phyloP scores from a whole-genome alignment of 352 stramenopile species.

The Globisporangium heterothallicum region DNA sequence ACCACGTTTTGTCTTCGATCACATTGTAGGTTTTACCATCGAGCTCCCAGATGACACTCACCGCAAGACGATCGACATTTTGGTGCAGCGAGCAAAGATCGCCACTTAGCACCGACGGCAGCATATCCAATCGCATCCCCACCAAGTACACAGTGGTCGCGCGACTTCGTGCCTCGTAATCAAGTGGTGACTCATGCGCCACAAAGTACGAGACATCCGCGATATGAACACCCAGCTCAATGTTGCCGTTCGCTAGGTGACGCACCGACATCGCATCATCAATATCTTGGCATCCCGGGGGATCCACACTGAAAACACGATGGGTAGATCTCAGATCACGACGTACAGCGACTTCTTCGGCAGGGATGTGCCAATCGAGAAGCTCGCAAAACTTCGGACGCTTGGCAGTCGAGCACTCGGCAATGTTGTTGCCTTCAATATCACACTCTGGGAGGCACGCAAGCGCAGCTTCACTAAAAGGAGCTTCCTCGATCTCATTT shows the following conservation, averaged over 20 bases:
- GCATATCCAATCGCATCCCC: slow-evolving; percentile 91
- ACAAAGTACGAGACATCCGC: slow-evolving; percentile 99
- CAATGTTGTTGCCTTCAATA: slow-evolving; percentile 54
- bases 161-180: slow-evolving; percentile 89
- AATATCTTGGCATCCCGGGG: slow-evolving; percentile 87
- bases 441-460: slow-evolving; percentile 77
- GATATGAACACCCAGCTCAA: slow-evolving; percentile 97
- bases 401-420: slow-evolving; percentile 76
- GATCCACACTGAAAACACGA: slow-evolving; percentile 88
- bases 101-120: slow-evolving; percentile 83
- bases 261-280: slow-evolving; percentile 88
- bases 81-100: slow-evolving; percentile 92
- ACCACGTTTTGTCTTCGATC: slow-evolving; percentile 58
- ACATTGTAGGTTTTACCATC: slow-evolving; percentile 62
- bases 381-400: slow-evolving; percentile 42
- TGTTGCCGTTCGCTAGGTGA: slow-evolving; percentile 65
- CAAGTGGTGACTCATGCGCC: slow-evolving; percentile 90
- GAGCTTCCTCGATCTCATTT: slow-evolving; percentile 75
- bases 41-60: slow-evolving; percentile 91
- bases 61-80: slow-evolving; percentile 81
- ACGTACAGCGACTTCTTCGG: slow-evolving; percentile 38
- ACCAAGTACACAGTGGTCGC: slow-evolving; percentile 98
- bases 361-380: slow-evolving; percentile 64
- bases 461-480: slow-evolving; percentile 82
- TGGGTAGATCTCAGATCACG: slow-evolving; percentile 67